phyloP scores from a whole-genome alignment of 2,329 filamentous ascomycete species.

The Rosellinia necatrix region DNA sequence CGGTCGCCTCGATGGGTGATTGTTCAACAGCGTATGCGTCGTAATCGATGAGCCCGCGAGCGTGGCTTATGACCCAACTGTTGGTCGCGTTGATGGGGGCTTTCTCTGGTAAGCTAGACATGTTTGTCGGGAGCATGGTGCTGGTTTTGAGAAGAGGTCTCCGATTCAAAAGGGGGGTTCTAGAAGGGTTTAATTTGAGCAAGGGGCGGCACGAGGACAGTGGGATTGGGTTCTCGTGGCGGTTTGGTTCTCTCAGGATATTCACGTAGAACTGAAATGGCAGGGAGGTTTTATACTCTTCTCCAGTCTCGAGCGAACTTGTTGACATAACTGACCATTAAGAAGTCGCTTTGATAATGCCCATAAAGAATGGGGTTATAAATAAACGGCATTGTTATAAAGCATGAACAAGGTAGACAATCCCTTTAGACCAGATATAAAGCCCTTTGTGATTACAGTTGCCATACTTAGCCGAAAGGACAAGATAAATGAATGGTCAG shows the following conservation, averaged over 20 bases:
- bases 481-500: neutral
- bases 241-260: neutral
- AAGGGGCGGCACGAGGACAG: neutral
- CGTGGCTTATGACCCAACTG: constrained; percentile 10
- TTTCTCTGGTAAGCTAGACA: neutral
- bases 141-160: neutral
- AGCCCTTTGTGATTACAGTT: too few species aligned
- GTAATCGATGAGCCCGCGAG: constrained; percentile 8
- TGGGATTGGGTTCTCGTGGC: neutral
- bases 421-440: too few species aligned
- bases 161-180: neutral
- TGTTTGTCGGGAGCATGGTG: neutral
- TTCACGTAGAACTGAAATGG: too few species aligned
- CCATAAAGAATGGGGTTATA: too few species aligned
- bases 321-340: too few species aligned
- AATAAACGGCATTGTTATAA: too few species aligned
- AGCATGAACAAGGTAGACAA: too few species aligned
- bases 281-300: too few species aligned
- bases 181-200: neutral
- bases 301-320: too few species aligned
- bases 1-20: neutral
- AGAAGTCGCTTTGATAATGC: too few species aligned
- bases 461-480: neutral
- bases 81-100: constrained; percentile 4
- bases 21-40: neutral